Percentiles rank a stretch among this genome's conserved stretches.
These are phyloP conservation scores for Chaetomium strumarium DNA, from an alignment of 2,329 filamentous ascomycete genomes.

Conservation along the genomic window DNA sequence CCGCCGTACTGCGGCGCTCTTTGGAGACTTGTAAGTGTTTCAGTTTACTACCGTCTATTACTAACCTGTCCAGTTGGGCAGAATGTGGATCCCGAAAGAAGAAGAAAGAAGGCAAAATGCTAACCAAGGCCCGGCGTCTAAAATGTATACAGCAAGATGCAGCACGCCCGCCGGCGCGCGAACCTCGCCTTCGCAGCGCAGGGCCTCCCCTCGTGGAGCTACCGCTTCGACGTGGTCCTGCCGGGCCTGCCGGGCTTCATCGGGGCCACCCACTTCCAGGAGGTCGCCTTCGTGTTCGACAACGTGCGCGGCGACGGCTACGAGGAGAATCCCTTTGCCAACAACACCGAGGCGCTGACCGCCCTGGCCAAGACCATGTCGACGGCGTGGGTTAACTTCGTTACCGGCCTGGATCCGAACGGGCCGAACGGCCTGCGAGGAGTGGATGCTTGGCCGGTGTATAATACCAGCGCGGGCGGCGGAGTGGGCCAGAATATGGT, in stretches of 20 bases:
- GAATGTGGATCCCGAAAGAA: too few relatives aligned
- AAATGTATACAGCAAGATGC: background rate
- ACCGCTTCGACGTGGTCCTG: conserved; percentile 1
- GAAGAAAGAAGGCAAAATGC: too few relatives aligned
- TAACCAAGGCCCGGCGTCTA: too few relatives aligned
- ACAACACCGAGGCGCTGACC: background rate
- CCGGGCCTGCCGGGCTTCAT: background rate
- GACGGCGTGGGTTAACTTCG: conserved; percentile 4
- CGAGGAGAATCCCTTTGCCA: conserved; percentile 1
- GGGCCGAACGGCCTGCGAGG: background rate
- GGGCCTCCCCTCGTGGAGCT: conserved; percentile 1
- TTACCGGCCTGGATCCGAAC: conserved; percentile 3
- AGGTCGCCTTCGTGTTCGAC: conserved; percentile 4
- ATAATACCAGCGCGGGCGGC: background rate
- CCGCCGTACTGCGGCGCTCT: conserved; percentile 1
- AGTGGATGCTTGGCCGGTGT: background rate
- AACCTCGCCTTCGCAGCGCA: conserved; percentile 1
- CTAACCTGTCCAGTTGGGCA: too few relatives aligned
- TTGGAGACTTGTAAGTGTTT: conserved; percentile 2
- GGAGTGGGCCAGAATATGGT: conserved; percentile 3
- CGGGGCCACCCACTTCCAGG: conserved; percentile 2
- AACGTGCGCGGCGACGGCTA: conserved; percentile 4
- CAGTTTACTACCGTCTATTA: too few relatives aligned
- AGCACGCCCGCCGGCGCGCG: background rate
- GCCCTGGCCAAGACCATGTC: conserved; percentile 5